phyloP scores from a whole-genome alignment of 176 grass and related monocot species.

The Paspalum vaginatum region DNA sequence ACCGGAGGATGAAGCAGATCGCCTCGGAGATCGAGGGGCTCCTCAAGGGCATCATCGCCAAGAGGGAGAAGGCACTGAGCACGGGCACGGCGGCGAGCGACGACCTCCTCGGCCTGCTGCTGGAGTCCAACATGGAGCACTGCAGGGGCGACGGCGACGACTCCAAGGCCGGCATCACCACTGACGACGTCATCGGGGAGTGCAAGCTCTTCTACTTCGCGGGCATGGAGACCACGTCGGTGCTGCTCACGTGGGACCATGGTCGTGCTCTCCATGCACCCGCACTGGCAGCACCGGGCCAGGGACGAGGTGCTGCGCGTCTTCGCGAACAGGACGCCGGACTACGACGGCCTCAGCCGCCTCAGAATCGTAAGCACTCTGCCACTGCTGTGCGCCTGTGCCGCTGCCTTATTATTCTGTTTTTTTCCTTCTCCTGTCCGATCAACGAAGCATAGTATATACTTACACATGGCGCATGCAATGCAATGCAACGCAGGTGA shows the following conservation, averaged over 20 bases:
- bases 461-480: too few species aligned
- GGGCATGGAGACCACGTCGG: constrained; percentile 81
- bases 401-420: too few species aligned
- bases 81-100: constrained; percentile 16
- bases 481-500: constrained; percentile 46
- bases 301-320: constrained; percentile 64
- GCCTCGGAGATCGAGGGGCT: constrained; percentile 45
- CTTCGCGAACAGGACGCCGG: constrained; percentile 50
- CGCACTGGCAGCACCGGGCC: constrained; percentile 73
- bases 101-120: constrained; percentile 61
- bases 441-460: too few species aligned
- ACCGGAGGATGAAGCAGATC: constrained; percentile 62
- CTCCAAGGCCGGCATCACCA: constrained; percentile 46
- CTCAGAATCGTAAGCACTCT: constrained; percentile 56
- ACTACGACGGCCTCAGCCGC: constrained; percentile 63
- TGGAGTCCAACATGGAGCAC: constrained; percentile 69
- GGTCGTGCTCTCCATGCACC: constrained; percentile 76
- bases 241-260: constrained; percentile 85
- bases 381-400: not conserved
- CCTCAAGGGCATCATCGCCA: constrained; percentile 62
- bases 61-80: constrained; percentile 55
- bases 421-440: too few species aligned
- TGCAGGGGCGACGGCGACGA: constrained; percentile 21
- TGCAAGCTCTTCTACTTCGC: constrained; percentile 96
- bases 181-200: constrained; percentile 78